Evolutionary conservation across 768 basidiomycete species (phyloP).

Genomic region (Suillus ampliporus): DNA sequence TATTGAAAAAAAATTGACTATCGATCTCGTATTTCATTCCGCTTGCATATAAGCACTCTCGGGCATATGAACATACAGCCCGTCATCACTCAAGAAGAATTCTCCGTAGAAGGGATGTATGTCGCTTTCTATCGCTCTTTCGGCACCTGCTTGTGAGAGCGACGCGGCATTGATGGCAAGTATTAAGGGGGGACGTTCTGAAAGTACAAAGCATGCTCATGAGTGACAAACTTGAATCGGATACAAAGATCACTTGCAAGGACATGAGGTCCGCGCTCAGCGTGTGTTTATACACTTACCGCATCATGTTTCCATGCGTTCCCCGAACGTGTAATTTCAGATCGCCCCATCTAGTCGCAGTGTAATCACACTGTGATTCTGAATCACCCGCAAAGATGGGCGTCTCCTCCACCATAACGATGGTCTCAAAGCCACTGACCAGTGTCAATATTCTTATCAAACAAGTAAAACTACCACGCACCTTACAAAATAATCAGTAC

Average conservation of each 20-base stretch:
- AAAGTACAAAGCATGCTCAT: constrained; percentile 89
- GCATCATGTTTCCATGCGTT: constrained; percentile 78
- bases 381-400: constrained; percentile 87
- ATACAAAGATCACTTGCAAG: constrained; percentile 80
- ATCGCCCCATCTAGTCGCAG: constrained; percentile 87
- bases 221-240: constrained; percentile 70
- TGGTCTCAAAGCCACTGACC: no score
- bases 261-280: background rate
- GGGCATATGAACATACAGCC: no score
- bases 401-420: no score
- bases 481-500: constrained; percentile 97
- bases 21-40: constrained; percentile 78
- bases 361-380: constrained; percentile 87
- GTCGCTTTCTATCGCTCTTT: constrained; percentile 70
- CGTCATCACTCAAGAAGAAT: constrained; percentile 89
- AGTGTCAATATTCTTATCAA: constrained; percentile 3
- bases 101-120: constrained; percentile 88
- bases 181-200: constrained; percentile 67
- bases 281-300: constrained; percentile 48
- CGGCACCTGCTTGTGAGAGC: constrained; percentile 44
- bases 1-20: constrained; percentile 65
- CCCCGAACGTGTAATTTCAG: constrained; percentile 88
- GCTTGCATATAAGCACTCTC: no score
- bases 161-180: constrained; percentile 69
- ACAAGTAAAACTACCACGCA: constrained; percentile 34